A percentile compares a stretch with the other conserved stretches of the same genome.
These are phyloP conservation scores for Aspergillus niger DNA, from an alignment of 2,329 filamentous ascomycete genomes.

Conservation along the genomic window DNA sequence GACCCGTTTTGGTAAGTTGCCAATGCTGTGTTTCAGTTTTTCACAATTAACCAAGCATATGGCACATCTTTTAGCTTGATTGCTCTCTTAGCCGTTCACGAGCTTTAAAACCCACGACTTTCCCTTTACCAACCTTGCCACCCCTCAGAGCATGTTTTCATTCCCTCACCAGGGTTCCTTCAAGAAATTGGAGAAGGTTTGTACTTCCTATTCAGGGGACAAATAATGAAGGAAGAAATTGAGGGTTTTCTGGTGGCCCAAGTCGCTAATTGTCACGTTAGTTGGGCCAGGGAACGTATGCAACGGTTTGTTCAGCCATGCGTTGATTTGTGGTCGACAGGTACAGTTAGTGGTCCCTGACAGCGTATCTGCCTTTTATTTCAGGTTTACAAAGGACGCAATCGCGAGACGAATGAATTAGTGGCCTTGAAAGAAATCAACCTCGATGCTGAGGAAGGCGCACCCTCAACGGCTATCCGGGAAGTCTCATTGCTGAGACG, in stretches of 20 bases:
- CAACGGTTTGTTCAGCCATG: background rate
- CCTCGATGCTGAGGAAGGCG: slow-evolving; percentile 72
- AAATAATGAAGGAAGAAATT: background rate
- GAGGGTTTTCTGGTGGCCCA: background rate
- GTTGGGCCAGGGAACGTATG: slow-evolving; percentile 4
- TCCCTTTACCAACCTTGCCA: background rate
- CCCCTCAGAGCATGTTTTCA: background rate
- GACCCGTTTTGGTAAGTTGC: background rate
- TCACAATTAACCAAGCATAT: background rate
- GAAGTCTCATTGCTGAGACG: slow-evolving; percentile 99
- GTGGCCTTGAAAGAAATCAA: background rate
- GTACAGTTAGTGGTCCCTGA: background rate
- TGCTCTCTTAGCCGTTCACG: background rate
- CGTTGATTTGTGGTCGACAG: background rate
- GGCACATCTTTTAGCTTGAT: background rate
- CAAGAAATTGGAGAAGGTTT: slow-evolving; percentile 1
- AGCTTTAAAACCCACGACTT: no score
- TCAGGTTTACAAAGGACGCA: slow-evolving; percentile 1
- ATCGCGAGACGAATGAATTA: background rate
- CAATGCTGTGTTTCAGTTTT: background rate
- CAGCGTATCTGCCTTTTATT: background rate
- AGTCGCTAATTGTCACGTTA: background rate
- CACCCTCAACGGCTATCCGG: slow-evolving; percentile 90
- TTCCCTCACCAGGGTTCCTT: background rate
- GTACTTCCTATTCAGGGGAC: background rate